Percentiles rank a stretch among this genome's conserved stretches.
Conservation (phyloP, 2,329 filamentous ascomycete species). For the Phyllosticta citriasiana region DNA sequence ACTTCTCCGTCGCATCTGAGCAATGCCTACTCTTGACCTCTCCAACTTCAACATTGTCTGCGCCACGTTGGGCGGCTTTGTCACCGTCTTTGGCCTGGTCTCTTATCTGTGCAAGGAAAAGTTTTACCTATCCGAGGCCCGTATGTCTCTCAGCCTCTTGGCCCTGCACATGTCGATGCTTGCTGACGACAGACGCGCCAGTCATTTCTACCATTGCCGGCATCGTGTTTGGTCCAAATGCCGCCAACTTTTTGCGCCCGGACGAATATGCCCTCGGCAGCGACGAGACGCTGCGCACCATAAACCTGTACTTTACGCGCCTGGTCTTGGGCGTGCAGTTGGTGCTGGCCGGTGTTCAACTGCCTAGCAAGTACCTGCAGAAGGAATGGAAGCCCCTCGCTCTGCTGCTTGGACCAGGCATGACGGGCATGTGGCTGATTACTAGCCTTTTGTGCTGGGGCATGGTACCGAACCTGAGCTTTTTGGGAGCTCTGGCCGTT, state of each 20-base stretch:
- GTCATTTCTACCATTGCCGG: constrained; percentile 78
- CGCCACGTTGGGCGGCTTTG: constrained; percentile 73
- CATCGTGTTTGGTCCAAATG: constrained; percentile 67
- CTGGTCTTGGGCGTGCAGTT: constrained; percentile 86
- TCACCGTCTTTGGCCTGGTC: constrained; percentile 81
- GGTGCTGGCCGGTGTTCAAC: constrained; percentile 76
- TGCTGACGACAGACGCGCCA: constrained; percentile 23
- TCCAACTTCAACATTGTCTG: constrained; percentile 80
- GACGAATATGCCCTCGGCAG: constrained; percentile 57
- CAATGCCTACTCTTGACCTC: constrained; percentile 53
- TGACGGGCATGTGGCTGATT: constrained; percentile 77
- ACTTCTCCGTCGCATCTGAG: background rate
- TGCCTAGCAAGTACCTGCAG: constrained; percentile 71
- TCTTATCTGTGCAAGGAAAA: constrained; percentile 84
- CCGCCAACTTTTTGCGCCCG: constrained; percentile 62
- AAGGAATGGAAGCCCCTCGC: constrained; percentile 68
- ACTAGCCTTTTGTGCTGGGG: constrained; percentile 73
- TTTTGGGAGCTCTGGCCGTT: constrained; percentile 70
- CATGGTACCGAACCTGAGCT: constrained; percentile 59
- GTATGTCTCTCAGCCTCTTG: constrained; percentile 45
- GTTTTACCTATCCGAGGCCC: constrained; percentile 82
- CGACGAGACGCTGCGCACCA: constrained; percentile 51
- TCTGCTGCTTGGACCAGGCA: constrained; percentile 70
- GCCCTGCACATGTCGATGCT: background rate
- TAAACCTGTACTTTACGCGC: constrained; percentile 76